Evolutionary conservation across 805 yeast genomes (phyloP), one percentile per base, ranked within the genome.

Genomic region (Saturnispora gosingensis): DNA sequence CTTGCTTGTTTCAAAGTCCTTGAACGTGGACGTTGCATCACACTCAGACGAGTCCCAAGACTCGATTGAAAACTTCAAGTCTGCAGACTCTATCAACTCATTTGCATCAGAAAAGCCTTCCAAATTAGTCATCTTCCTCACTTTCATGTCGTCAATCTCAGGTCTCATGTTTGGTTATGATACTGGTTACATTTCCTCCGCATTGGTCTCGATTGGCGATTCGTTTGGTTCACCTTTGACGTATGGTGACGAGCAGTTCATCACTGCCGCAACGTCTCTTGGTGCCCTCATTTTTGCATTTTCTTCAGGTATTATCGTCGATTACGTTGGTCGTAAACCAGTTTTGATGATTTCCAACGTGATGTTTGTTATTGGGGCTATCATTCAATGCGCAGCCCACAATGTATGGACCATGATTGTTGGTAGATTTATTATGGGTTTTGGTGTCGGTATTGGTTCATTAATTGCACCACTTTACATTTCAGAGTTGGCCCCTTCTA

Each of bases 91-190:
- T 8, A 13, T 32, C 5, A 43, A 43, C 5, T 49, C 77, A 0
- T 69, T 78, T 66, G 68, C 69, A 50, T 73, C 74, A 59, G 73
- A 76, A 11, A 74, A 69, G 52, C 82, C 87, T 3, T 75, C 93
- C 10, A 67, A 73, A 7, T 68, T 86, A 60, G 88, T 89, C 47
- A 70, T 88, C 24, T 68, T 78, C 27, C 68, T 89, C 49, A 86
- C 96, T 0, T 72, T 82, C 48, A 81, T 82, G 27, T 81, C 97
- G 0, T 89, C 97, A 7, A 83, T 91, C 56, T 89, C 97, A 0
- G 98, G 98, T 1, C 88, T 90, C 69, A 81, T 91, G 88, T 91
- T 91, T 69, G 99, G 99, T 59, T 91, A 91, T 64, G 99, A 91
- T 67, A 91, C 98, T 0, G 98, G 98, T 59, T 91, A 91, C 68